A percentile compares a stretch with the other conserved stretches of the same genome.
These are phyloP conservation scores for Brasenia schreberi DNA, from an alignment of 164 flowering plant genomes.

Conservation along the genomic window DNA sequence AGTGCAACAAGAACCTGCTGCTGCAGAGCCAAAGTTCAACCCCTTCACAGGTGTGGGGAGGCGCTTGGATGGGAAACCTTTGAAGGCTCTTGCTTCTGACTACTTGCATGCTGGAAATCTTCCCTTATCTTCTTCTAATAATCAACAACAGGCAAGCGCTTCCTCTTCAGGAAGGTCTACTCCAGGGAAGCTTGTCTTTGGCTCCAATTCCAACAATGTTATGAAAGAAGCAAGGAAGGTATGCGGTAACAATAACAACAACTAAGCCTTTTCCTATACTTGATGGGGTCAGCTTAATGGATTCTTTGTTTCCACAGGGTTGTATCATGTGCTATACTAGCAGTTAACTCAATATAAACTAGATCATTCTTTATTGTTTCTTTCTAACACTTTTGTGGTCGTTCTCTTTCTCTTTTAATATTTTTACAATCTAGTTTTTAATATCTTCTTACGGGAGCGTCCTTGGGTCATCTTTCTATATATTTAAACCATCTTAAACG, in stretches of 20 bases:
- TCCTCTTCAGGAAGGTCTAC: conserved; percentile 30
- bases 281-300: too few relatives aligned
- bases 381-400: too few relatives aligned
- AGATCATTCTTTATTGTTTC: not conserved
- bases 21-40: conserved; percentile 61
- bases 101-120: not conserved
- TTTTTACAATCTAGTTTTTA: too few relatives aligned
- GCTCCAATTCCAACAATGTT: conserved; percentile 42
- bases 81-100: conserved; percentile 19
- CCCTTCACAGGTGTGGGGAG: conserved; percentile 70
- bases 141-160: conserved; percentile 36
- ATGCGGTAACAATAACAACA: too few relatives aligned
- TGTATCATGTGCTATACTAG: too few relatives aligned
- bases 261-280: too few relatives aligned
- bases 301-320: too few relatives aligned
- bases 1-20: conserved; percentile 43
- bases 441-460: too few relatives aligned
- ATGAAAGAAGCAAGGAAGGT: conserved; percentile 40
- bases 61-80: conserved; percentile 87
- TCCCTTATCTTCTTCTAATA: conserved; percentile 17
- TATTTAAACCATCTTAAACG: too few relatives aligned
- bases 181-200: conserved; percentile 93
- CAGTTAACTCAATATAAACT: conserved; percentile 5
- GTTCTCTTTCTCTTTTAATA: too few relatives aligned
- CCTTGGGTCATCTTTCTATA: too few relatives aligned